Evolutionary conservation across 2,329 filamentous ascomycete genomes (phyloP).

Genomic region (Fusarium torreyae): DNA sequence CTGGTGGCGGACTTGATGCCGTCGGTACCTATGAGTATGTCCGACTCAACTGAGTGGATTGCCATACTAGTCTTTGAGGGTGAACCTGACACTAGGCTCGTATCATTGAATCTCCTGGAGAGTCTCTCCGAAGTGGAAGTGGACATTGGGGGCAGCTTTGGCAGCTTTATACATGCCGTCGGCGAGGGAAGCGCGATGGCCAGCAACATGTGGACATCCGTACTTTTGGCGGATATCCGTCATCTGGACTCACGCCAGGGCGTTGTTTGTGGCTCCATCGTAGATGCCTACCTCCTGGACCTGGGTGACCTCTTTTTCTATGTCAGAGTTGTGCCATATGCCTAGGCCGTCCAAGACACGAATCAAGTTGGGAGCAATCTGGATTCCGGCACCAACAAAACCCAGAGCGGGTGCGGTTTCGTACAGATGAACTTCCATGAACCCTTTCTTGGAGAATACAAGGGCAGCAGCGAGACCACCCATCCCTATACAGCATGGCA

Average conservation of each 20-base stretch:
- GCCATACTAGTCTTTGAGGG: not conserved
- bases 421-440: conserved; percentile 30
- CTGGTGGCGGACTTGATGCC: conserved; percentile 31
- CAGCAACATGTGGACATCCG: conserved; percentile 20
- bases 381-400: conserved; percentile 36
- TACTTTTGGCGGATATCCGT: conserved; percentile 17
- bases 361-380: conserved; percentile 35
- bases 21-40: conserved; percentile 31
- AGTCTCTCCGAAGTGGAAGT: conserved; percentile 28
- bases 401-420: conserved; percentile 30
- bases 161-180: conserved; percentile 20
- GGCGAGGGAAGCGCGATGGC: conserved; percentile 27
- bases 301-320: conserved; percentile 12
- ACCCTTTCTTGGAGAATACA: conserved; percentile 32
- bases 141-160: conserved; percentile 18
- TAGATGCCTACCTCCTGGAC: conserved; percentile 18
- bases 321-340: conserved; percentile 21
- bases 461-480: conserved; percentile 30
- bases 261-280: conserved; percentile 3
- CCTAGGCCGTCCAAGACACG: conserved; percentile 29
- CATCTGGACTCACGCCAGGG: conserved; percentile 7
- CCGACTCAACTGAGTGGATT: conserved; percentile 10
- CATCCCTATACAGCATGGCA: conserved; percentile 16
- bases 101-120: conserved; percentile 12
- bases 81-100: conserved; percentile 1